A percentile compares a stretch with the other conserved stretches of the same genome.
Evolutionary conservation across 225 moss, liverwort and hornwort species (phyloP).

Genomic region (Pseudoscleropodium purum): DNA sequence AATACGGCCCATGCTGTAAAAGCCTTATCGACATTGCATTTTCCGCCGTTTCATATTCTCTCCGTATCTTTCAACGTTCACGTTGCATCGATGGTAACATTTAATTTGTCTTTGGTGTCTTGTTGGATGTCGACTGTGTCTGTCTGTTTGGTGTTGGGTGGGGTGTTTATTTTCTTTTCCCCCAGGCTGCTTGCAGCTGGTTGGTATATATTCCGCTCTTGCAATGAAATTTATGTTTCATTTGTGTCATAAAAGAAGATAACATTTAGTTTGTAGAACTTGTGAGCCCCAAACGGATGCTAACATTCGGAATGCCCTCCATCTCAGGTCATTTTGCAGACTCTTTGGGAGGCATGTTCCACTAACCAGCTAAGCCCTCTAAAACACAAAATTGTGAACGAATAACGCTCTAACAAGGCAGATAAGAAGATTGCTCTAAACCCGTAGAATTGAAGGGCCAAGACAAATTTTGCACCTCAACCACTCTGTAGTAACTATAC

Average conservation of each 20-base stretch:
- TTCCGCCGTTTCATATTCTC: neutral
- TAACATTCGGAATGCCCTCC: neutral
- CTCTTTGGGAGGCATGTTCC: neutral
- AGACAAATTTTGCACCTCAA: neutral
- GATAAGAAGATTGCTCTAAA: neutral
- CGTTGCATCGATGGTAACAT: neutral
- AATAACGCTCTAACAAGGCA: neutral
- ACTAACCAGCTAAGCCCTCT: neutral
- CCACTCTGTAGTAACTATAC: neutral
- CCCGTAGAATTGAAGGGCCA: neutral
- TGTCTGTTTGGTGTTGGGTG: too few species aligned
- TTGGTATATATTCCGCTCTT: too few species aligned
- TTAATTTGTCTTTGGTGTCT: too few species aligned
- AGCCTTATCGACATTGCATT: neutral
- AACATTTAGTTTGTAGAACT: too few species aligned
- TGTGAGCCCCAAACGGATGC: too few species aligned
- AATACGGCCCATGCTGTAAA: too few species aligned
- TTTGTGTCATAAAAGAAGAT: too few species aligned
- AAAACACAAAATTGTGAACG: neutral
- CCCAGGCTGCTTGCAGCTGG: too few species aligned
- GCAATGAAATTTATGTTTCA: too few species aligned
- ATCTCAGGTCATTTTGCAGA: neutral
- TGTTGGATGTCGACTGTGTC: too few species aligned
- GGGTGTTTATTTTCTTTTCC: too few species aligned
- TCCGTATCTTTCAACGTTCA: neutral